Conservation (phyloP, 129 eudicot genomes). For the Apium graveolens region DNA sequence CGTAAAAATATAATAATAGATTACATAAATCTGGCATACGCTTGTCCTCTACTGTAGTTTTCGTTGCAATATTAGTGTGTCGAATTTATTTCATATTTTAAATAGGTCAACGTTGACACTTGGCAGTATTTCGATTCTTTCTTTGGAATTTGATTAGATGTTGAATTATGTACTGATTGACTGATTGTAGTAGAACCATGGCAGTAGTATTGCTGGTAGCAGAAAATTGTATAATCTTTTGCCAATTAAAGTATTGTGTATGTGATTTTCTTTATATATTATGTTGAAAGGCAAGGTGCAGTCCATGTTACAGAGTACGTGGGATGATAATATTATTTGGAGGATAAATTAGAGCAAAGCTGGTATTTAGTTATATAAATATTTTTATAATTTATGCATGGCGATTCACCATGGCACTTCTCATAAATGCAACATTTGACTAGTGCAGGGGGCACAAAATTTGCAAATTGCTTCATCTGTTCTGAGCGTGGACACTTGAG, state of each 20-base stretch:
- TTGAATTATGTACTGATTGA: neutral
- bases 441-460: slow-evolving; percentile 83
- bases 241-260: neutral
- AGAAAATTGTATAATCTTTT: neutral
- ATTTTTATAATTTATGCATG: neutral
- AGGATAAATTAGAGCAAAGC: neutral
- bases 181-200: neutral
- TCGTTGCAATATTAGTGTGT: neutral
- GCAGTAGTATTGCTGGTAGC: neutral
- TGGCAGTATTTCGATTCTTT: neutral
- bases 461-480: slow-evolving; percentile 85
- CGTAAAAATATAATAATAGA: neutral
- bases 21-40: neutral
- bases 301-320: neutral
- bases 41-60: neutral
- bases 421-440: slow-evolving; percentile 3
- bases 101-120: neutral
- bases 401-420: neutral
- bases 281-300: neutral
- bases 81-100: neutral
- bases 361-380: neutral
- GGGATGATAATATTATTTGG: neutral
- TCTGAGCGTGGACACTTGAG: slow-evolving; percentile 89
- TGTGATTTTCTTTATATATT: neutral
- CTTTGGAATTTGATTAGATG: neutral